Conservation (phyloP, 768 basidiomycete genomes). For the Trametes coccinea region DNA sequence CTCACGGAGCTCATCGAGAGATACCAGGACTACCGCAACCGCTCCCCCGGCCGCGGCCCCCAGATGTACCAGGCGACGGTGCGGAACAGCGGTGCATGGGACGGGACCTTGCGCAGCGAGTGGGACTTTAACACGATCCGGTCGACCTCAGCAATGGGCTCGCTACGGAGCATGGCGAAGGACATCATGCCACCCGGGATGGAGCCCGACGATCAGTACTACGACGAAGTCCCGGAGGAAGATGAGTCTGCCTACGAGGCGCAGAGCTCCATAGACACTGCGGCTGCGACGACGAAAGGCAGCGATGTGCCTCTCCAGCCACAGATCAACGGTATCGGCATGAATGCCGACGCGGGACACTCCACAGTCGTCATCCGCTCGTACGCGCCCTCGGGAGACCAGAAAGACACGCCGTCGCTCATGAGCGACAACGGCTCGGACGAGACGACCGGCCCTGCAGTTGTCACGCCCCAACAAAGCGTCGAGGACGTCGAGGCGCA, state of each 20-base stretch:
- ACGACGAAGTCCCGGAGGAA: constrained; percentile 38
- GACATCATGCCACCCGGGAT: constrained; percentile 59
- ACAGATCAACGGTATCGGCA: constrained; percentile 21
- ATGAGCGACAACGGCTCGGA: constrained; percentile 39
- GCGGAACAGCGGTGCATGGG: constrained; percentile 65
- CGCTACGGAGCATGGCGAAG: constrained; percentile 70
- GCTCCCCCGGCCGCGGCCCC: constrained; percentile 51
- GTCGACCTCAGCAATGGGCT: constrained; percentile 72
- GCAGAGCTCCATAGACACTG: constrained; percentile 57
- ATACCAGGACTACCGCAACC: constrained; percentile 72
- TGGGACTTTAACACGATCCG: constrained; percentile 95
- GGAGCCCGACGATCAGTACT: constrained; percentile 50
- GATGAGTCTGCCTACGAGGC: constrained; percentile 36
- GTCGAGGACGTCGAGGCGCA: constrained; percentile 16
- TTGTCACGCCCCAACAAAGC: constrained; percentile 37
- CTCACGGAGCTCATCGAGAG: constrained; percentile 89
- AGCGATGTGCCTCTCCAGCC: constrained; percentile 45
- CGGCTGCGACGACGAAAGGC: constrained; percentile 59
- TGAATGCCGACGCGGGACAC: constrained; percentile 57
- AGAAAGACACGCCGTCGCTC: constrained; percentile 44
- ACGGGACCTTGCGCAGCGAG: constrained; percentile 82
- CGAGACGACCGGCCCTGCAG: constrained; percentile 47
- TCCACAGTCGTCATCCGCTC: constrained; percentile 73
- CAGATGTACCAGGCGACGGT: constrained; percentile 59
- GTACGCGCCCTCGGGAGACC: constrained; percentile 35